Evolutionary conservation across 164 flowering plant species (phyloP).

Genomic region (Stephania japonica): DNA sequence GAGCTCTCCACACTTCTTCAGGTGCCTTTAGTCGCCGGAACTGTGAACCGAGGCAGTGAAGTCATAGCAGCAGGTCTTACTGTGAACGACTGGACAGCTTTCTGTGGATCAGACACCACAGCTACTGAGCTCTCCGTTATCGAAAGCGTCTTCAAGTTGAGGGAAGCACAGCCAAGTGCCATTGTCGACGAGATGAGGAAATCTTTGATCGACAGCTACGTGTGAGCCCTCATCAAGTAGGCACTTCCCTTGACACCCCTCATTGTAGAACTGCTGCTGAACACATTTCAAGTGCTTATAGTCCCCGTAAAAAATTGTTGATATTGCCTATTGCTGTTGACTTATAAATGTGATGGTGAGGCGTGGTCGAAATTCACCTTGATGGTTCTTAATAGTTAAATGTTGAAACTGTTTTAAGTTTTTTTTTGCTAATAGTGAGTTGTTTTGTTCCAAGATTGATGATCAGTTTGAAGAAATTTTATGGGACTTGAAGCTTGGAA

Average conservation of each 20-base stretch:
- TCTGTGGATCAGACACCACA: constrained; percentile 90
- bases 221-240: neutral
- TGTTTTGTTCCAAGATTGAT: too few species aligned
- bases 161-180: constrained; percentile 78
- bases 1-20: constrained; percentile 95
- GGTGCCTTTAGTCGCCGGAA: constrained; percentile 92
- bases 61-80: constrained; percentile 80
- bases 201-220: constrained; percentile 12
- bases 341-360: too few species aligned
- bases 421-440: too few species aligned
- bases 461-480: too few species aligned
- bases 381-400: too few species aligned
- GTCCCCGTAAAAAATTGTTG: neutral
- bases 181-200: constrained; percentile 92
- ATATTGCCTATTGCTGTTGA: neutral
- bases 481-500: too few species aligned
- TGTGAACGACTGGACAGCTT: constrained; percentile 93
- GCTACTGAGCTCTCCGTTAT: constrained; percentile 92
- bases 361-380: too few species aligned
- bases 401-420: neutral
- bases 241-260: neutral
- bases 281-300: neutral
- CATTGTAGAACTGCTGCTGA: neutral
- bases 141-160: constrained; percentile 85
- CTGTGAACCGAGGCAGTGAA: constrained; percentile 89